Base-by-base conservation (phyloP, 148 eudicot species). In the Amaranthus cruentus region DNA sequence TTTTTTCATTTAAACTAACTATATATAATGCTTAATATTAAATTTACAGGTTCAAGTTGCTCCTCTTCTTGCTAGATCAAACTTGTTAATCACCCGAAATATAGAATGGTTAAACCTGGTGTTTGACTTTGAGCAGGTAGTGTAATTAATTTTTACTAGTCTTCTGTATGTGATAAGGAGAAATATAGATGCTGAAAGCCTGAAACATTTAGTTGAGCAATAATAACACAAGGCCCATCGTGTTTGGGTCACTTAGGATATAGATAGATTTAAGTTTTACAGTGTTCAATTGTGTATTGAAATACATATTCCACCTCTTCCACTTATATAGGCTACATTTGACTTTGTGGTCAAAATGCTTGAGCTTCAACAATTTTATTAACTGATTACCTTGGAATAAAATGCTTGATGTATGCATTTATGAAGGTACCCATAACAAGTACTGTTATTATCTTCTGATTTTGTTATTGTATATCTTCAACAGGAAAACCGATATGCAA, bases 81-180 rank as follows among this genome's bases (percentile, higher is more conserved):
- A 86, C 82, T 83, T 96, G 88, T 81, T 96, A 70, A 88, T 96
- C 51, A 96, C 99, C 60, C 88, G 99, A 80, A 89, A 92, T 81
- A 89, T 96, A 83, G 99, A 96, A 80, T 96, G 99, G 99, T 96
- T 90, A 58, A 96, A 96, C 79, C 91, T 96, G 76, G 79, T 87
- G 77, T 74, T 92, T 77, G 99, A 96, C 73, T 90, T 96, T 87
- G 99, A 96, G 92, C 99, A 96, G 96, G 99, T 96, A 78, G 76
- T 59, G 18, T 28, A n/a, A 56, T 56, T 0, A 28, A 28, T 72
- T 75, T 8, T 76, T 47, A 28, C 49, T 70, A 51, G 7, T 5
- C 38, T 14, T 61, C 11, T 47, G 52, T 47, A 6, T 66, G 18
- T 55, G 52, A 61, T 68, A 49, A 52, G 44, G 66, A 65, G 15